These are phyloP conservation scores for Orobanche coerulescens DNA, from an alignment of 257 asterid genomes.

Conservation along the genomic window DNA sequence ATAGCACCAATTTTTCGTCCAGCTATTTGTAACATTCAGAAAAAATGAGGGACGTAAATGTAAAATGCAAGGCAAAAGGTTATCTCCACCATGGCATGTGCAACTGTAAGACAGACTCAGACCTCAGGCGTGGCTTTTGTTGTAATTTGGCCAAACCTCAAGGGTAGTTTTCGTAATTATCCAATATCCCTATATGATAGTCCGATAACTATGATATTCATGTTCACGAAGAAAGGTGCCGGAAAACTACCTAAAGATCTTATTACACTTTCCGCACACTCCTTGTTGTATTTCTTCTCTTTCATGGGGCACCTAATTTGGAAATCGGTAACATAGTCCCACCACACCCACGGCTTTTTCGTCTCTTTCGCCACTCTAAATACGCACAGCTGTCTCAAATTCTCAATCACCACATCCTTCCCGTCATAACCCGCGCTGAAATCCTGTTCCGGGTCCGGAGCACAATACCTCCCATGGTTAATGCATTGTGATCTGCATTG, in stretches of 20 bases:
- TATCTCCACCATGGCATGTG: too few species aligned
- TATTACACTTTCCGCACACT: conserved; percentile 42
- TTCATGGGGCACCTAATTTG: conserved; percentile 48
- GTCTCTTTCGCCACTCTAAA: conserved; percentile 42
- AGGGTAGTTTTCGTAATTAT: too few species aligned
- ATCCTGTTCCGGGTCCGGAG: conserved; percentile 53
- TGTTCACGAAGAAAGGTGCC: not conserved
- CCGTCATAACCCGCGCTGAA: conserved; percentile 50
- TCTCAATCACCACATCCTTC: conserved; percentile 44
- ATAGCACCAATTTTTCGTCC: too few species aligned
- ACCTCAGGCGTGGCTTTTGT: too few species aligned
- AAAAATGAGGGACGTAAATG: too few species aligned
- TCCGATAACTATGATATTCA: too few species aligned
- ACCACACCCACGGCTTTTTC: conserved; percentile 44
- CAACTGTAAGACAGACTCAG: too few species aligned
- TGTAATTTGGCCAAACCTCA: too few species aligned
- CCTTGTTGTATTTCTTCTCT: conserved; percentile 41
- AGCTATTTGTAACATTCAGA: too few species aligned
- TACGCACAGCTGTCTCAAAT: conserved; percentile 44
- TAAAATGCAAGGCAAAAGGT: too few species aligned
- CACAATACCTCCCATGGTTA: conserved; percentile 48
- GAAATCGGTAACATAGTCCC: conserved; percentile 53
- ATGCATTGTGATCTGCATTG: conserved; percentile 49
- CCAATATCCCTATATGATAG: too few species aligned
- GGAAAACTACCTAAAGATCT: conserved; percentile 32